These are phyloP conservation scores for Botrytis tulipae DNA, from an alignment of 2,329 filamentous ascomycete species.

Conservation along the genomic window DNA sequence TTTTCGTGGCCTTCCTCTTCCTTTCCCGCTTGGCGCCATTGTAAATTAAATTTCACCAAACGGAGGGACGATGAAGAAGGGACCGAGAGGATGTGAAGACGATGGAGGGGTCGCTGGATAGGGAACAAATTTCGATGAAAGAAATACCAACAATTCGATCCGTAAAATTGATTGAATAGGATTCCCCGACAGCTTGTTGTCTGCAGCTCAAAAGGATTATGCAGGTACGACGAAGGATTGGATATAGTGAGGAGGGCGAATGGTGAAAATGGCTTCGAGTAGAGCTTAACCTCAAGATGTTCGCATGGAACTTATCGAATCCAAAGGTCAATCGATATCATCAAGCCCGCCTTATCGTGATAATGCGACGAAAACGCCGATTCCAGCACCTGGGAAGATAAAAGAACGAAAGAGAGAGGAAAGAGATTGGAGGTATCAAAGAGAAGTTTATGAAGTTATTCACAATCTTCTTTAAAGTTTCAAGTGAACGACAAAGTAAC, in stretches of 20 bases:
- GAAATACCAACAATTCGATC: not conserved
- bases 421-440: not conserved
- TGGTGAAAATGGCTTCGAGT: not conserved
- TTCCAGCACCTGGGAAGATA: no score
- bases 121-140: not conserved
- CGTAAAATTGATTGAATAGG: not conserved
- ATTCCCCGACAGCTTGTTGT: not conserved
- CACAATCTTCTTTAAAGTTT: not conserved
- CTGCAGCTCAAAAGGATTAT: not conserved
- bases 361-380: not conserved
- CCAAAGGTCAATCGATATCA: not conserved
- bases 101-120: not conserved
- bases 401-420: not conserved
- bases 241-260: not conserved
- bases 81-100: not conserved
- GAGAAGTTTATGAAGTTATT: constrained; percentile 7
- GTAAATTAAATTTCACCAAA: not conserved
- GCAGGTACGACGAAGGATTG: not conserved
- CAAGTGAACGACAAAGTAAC: not conserved
- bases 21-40: constrained; percentile 27
- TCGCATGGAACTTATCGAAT: not conserved
- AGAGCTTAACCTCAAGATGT: not conserved
- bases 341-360: not conserved
- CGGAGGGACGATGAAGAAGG: not conserved
- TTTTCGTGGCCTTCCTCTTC: constrained; percentile 32